A percentile compares a stretch with the other conserved stretches of the same genome.
Conservation (phyloP, 768 basidiomycete genomes). For the Termitomyces sp. region DNA sequence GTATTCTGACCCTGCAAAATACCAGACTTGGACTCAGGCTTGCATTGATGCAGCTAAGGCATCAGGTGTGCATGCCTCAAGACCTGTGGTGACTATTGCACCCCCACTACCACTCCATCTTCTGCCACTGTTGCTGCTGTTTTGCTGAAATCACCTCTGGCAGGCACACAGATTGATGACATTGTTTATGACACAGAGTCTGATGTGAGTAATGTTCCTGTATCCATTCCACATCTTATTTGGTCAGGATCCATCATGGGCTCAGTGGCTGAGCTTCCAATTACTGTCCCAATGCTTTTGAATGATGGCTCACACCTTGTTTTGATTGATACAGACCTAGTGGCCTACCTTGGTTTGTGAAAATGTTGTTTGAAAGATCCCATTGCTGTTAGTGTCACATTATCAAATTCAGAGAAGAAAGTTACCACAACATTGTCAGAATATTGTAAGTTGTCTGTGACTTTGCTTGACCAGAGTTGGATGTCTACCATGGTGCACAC, state of each 20-base stretch:
- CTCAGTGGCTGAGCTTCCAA: background rate
- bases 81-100: slow-evolving; percentile 8
- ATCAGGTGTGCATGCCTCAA: background rate
- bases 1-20: slow-evolving; percentile 14
- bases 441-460: too few species aligned
- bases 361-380: background rate
- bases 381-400: background rate
- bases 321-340: background rate
- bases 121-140: too few species aligned
- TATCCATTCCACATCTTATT: background rate
- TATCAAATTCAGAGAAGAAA: background rate
- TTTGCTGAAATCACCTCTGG: too few species aligned
- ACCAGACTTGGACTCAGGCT: slow-evolving; percentile 13
- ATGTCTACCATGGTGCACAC: too few species aligned
- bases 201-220: background rate
- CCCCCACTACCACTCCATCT: slow-evolving; percentile 5
- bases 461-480: too few species aligned
- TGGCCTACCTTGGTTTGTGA: background rate
- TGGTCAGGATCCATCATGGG: background rate
- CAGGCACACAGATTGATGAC: too few species aligned
- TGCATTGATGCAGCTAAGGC: background rate
- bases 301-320: too few species aligned
- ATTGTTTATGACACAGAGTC: background rate
- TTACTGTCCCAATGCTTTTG: background rate
- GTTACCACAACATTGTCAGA: too few species aligned